Percentiles rank a stretch among this genome's conserved stretches.
phyloP scores from a whole-genome alignment of 1,284 basidiomycete species.

The Caloboletus firmus region DNA sequence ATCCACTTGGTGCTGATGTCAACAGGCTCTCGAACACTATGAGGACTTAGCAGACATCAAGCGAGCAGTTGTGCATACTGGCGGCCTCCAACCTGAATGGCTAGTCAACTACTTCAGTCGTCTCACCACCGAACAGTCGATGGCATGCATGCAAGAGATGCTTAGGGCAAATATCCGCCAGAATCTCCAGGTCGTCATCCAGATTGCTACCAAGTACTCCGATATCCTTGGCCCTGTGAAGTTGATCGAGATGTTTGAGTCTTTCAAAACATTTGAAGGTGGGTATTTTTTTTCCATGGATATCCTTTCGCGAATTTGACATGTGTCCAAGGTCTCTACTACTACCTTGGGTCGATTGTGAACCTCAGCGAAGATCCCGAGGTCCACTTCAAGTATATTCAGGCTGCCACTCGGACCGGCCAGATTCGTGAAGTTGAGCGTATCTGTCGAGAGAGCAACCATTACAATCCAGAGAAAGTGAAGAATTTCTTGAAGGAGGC shows the following conservation, averaged over 20 bases:
- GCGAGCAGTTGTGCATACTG: constrained; percentile 94
- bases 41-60: constrained; percentile 98
- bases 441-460: constrained; percentile 96
- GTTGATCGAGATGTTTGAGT: constrained; percentile 98
- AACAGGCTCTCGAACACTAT: constrained; percentile 96
- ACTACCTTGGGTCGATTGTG: constrained; percentile 96
- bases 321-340: constrained; percentile 77
- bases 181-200: constrained; percentile 95
- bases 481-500: constrained; percentile 99
- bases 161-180: constrained; percentile 96
- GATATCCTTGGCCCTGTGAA: constrained; percentile 97
- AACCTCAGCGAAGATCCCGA: constrained; percentile 96
- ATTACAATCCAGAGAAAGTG: constrained; percentile 99
- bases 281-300: constrained; percentile 6
- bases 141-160: constrained; percentile 98
- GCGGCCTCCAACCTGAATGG: constrained; percentile 91
- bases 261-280: constrained; percentile 97
- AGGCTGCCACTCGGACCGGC: constrained; percentile 96
- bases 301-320: neutral
- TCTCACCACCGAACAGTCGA: constrained; percentile 97
- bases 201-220: constrained; percentile 99
- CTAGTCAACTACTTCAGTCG: constrained; percentile 97
- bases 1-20: constrained; percentile 12
- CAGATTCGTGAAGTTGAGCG: constrained; percentile 99
- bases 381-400: constrained; percentile 99